Conservation (phyloP, 768 basidiomycete species). For the Russula brevipes region DNA sequence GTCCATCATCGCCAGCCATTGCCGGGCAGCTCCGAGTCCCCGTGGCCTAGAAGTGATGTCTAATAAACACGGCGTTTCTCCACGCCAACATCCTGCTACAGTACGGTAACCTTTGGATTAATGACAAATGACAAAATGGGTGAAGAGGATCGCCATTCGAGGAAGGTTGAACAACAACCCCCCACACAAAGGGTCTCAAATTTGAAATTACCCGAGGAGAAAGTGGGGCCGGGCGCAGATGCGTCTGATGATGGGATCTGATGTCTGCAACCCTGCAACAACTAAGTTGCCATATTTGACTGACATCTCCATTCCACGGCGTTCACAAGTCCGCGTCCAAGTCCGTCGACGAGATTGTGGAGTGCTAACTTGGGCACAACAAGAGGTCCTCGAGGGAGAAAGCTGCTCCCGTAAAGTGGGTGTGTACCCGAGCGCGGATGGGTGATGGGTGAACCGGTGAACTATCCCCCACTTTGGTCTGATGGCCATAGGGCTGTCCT, state of each 20-base stretch:
- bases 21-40: too few relatives aligned
- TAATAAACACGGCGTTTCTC: not conserved
- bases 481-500: too few relatives aligned
- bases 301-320: constrained; percentile 14
- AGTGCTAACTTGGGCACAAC: not conserved
- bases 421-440: too few relatives aligned
- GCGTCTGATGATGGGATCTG: not conserved
- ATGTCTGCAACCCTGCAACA: not conserved
- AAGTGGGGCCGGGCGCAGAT: too few relatives aligned
- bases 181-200: not conserved
- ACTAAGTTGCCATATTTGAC: not conserved
- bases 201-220: not conserved
- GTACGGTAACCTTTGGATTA: not conserved
- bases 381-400: not conserved
- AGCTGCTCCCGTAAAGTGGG: too few relatives aligned
- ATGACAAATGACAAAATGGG: too few relatives aligned
- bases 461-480: too few relatives aligned
- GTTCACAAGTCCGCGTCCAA: not conserved
- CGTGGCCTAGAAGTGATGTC: too few relatives aligned
- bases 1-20: too few relatives aligned
- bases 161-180: too few relatives aligned
- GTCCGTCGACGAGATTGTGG: not conserved
- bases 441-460: too few relatives aligned
- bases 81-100: not conserved
- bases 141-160: too few relatives aligned